These are phyloP conservation scores for Russula sp. DNA, from an alignment of 768 basidiomycete species.

Conservation along the genomic window DNA sequence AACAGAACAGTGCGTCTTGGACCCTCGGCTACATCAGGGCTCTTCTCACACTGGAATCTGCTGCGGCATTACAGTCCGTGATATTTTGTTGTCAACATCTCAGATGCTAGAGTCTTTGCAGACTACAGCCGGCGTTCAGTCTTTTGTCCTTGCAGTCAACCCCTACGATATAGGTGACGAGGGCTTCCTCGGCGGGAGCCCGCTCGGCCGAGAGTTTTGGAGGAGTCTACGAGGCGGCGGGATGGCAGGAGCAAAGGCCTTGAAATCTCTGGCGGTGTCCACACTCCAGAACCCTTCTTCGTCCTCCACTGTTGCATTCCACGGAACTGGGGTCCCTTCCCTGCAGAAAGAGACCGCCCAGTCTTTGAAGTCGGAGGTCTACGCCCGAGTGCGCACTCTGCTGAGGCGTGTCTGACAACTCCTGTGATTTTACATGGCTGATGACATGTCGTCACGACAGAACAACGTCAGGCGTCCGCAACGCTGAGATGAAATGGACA, in stretches of 20 bases:
- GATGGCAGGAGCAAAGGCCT: constrained; percentile 48
- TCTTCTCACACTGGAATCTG: not conserved
- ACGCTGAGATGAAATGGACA: constrained; percentile 74
- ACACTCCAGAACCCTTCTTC: constrained; percentile 1
- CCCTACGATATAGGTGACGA: constrained; percentile 41
- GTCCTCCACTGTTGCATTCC: not conserved
- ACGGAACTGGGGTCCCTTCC: constrained; percentile 4
- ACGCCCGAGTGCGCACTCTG: constrained; percentile 19
- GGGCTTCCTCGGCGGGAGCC: constrained; percentile 60
- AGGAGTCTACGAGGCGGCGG: constrained; percentile 54
- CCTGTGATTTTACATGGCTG: constrained; percentile 1
- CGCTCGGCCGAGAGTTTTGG: constrained; percentile 62
- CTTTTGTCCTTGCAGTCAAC: constrained; percentile 57
- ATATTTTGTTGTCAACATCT: constrained; percentile 45
- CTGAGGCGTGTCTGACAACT: constrained; percentile 14
- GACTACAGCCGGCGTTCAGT: constrained; percentile 47
- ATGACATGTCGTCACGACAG: constrained; percentile 31
- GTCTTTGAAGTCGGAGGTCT: constrained; percentile 23
- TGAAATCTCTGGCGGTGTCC: constrained; percentile 36
- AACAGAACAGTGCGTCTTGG: constrained; percentile 22
- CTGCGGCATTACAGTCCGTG: constrained; percentile 34
- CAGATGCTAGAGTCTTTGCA: constrained; percentile 49
- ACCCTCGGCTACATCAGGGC: not conserved
- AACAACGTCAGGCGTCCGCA: constrained; percentile 49
- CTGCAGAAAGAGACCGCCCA: constrained; percentile 18